Base-by-base conservation (phyloP, 23 red algal species). In the Gracilaria domingensis region DNA sequence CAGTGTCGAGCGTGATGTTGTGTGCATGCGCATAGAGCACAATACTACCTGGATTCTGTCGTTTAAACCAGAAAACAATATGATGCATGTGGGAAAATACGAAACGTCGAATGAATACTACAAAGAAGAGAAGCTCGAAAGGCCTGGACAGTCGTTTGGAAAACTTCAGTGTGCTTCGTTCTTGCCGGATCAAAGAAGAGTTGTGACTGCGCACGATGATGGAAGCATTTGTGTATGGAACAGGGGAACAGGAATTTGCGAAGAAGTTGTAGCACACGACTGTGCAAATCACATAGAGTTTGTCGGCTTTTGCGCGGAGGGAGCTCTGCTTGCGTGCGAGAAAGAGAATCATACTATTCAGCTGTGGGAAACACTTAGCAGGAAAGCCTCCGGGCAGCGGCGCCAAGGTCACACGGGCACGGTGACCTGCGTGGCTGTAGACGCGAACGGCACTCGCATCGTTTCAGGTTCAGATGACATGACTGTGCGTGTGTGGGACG, bases 401-500 rank as follows among this genome's bases (percentile, higher is more conserved):
- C 58, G 6, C 71, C 4, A 48, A 33, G 71, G 40, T 38, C 33
- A 76, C 40, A 76, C 71, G 33, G 7, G 40, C 6, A 5, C 4
- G 20, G 33, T 76, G 33, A 36, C 2, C n/a, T 38, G 36, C 33
- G 71, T 76, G 23, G 71, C 71, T 8, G 71, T n/a, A 12, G 34
- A 17, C 40, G 7, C 34, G 5, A n/a, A 76, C 40, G 71, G 71
- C 36, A 76, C 71, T 33, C 71, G 71, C 21, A 76, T 76, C 23
- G 71, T 76, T 4, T 76, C 71, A n/a, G 71, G 36, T n/a, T 6
- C 7, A n/a, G 4, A 7, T 26, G 71, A 76, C 71, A 4, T 12
- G 23, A 76, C 33, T 4, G 71, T 76, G 71, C 71, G 71, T 33
- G 21, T 76, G 40, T 76, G 71, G 71, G 17, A 38, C 36, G 33